Conservation (phyloP, 2,329 filamentous ascomycete species). For the Fusarium sp. region DNA sequence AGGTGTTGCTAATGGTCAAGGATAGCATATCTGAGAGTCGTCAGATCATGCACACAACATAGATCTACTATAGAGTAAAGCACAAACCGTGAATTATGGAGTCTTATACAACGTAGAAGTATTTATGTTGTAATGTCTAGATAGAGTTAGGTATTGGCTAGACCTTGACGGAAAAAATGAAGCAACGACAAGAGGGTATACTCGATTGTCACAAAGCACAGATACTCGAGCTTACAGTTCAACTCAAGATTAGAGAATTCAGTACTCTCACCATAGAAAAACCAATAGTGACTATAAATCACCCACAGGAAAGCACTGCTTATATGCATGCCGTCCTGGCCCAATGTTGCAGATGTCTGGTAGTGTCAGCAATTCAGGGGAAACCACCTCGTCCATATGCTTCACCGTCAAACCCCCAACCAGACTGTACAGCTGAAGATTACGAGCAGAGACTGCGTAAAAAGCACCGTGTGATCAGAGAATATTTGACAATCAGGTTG, state of each 20-base stretch:
- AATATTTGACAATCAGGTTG: too few species aligned
- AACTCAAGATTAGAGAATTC: not conserved
- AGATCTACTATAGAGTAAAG: not conserved
- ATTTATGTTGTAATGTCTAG: not conserved
- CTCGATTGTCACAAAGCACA: not conserved
- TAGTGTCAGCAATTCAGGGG: not conserved
- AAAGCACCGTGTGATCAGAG: too few species aligned
- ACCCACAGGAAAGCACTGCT: not conserved
- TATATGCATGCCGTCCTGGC: not conserved
- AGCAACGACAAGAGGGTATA: not conserved
- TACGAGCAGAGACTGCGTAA: not conserved
- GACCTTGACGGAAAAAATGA: not conserved
- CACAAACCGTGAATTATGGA: not conserved
- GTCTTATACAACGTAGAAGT: not conserved
- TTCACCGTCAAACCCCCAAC: not conserved
- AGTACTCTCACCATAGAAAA: not conserved
- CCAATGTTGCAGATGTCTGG: not conserved
- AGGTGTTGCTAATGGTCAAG: not conserved
- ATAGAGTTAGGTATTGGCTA: not conserved
- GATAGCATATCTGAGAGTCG: not conserved
- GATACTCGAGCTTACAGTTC: too few species aligned
- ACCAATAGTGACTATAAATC: not conserved
- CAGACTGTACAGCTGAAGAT: not conserved
- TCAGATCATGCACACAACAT: not conserved
- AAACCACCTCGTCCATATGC: not conserved